Evolutionary conservation across 176 grass and related monocot species (phyloP).

Genomic region (Musa beccarii): DNA sequence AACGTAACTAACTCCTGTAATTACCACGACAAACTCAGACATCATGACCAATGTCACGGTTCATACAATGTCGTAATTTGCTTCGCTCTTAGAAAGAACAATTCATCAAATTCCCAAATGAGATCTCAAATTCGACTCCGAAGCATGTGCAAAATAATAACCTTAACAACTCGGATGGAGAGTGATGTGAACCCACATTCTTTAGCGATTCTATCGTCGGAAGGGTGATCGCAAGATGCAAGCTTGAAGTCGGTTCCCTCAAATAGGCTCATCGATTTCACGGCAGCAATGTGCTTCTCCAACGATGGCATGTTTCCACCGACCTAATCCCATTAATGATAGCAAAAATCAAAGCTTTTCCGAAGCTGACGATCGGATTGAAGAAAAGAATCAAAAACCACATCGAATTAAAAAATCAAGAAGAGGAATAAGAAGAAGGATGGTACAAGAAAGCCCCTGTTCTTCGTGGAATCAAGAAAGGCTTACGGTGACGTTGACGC

Average conservation of each 20-base stretch:
- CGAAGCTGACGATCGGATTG: neutral
- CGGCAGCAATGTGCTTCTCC: slow-evolving; percentile 69
- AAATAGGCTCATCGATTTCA: slow-evolving; percentile 55
- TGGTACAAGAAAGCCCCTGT: neutral
- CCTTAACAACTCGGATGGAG: slow-evolving; percentile 75
- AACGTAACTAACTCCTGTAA: slow-evolving; percentile 87
- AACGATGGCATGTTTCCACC: slow-evolving; percentile 64
- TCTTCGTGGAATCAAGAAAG: neutral
- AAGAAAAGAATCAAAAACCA: neutral
- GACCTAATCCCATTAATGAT: slow-evolving; percentile 36
- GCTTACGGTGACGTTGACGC: slow-evolving; percentile 82
- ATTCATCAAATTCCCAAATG: neutral
- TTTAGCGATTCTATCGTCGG: slow-evolving; percentile 43
- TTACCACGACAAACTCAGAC: neutral
- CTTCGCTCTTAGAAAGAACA: neutral
- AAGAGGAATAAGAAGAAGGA: neutral
- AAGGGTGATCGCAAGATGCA: slow-evolving; percentile 57
- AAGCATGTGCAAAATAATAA: neutral
- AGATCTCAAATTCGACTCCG: neutral
- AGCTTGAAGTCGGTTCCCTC: slow-evolving; percentile 82
- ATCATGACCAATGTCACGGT: neutral
- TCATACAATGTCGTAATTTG: neutral
- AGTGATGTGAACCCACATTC: slow-evolving; percentile 83
- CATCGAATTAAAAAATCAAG: neutral
- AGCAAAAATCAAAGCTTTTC: neutral